phyloP scores from a whole-genome alignment of 768 basidiomycete species.

The Gloeostereum incarnatum region DNA sequence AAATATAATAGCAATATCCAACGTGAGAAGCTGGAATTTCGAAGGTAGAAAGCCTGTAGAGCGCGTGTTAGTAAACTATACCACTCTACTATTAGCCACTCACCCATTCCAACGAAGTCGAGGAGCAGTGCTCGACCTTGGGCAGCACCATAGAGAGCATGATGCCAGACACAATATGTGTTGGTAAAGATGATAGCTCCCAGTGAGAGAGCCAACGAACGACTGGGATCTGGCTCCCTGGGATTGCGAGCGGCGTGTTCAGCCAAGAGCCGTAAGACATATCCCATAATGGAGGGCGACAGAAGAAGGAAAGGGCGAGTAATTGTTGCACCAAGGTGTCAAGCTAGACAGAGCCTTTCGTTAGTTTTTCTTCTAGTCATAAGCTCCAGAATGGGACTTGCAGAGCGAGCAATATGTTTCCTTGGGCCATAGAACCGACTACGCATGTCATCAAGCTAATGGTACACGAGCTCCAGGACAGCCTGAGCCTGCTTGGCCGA shows the following conservation, averaged over 20 bases:
- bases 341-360: constrained; percentile 33
- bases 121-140: constrained; percentile 60
- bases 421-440: constrained; percentile 57
- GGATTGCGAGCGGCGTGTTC: constrained; percentile 65
- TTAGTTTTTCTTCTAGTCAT: constrained; percentile 5
- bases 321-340: constrained; percentile 66
- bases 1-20: constrained; percentile 60
- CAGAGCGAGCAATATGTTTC: constrained; percentile 62
- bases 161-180: constrained; percentile 49
- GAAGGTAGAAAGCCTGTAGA: constrained; percentile 54
- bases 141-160: constrained; percentile 39
- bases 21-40: constrained; percentile 49
- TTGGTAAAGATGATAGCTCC: constrained; percentile 50
- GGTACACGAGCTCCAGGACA: too few species aligned
- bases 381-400: constrained; percentile 22
- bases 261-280: constrained; percentile 41
- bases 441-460: constrained; percentile 51
- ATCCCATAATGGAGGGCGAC: constrained; percentile 54
- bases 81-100: constrained; percentile 14
- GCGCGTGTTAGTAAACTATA: neutral
- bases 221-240: constrained; percentile 52
- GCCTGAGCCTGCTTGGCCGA: too few species aligned
- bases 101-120: constrained; percentile 75
- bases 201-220: constrained; percentile 65
- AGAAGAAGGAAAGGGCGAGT: constrained; percentile 71